Conservation (phyloP, 148 eudicot genomes). For the Heliamphora exappendiculata region DNA sequence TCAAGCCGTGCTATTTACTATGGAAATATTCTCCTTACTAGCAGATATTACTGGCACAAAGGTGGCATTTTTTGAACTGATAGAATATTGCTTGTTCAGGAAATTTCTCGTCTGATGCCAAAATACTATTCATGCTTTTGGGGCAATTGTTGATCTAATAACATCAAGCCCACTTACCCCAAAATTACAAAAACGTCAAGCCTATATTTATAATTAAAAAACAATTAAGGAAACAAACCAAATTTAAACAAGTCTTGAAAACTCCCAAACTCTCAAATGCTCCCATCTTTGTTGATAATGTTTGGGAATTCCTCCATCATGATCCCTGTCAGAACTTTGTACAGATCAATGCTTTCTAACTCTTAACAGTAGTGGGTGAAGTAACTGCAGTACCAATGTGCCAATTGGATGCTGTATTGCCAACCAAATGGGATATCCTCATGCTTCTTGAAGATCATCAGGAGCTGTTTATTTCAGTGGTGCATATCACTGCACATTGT, state of each 20-base stretch:
- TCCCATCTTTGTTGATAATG: no score
- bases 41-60: background rate
- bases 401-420: background rate
- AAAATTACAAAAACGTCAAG: no score
- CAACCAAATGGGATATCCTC: background rate
- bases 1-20: background rate
- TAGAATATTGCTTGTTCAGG: background rate
- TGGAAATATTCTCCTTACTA: background rate
- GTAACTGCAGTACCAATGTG: background rate
- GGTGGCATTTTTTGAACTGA: background rate
- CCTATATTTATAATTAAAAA: background rate
- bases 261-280: background rate
- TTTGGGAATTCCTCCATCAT: background rate
- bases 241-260: background rate
- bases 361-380: background rate
- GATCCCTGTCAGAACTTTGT: background rate
- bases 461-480: background rate
- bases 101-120: background rate
- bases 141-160: background rate
- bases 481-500: background rate
- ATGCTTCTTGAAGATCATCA: background rate
- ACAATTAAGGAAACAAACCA: background rate
- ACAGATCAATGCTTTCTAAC: constrained; percentile 35
- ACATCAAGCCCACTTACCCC: no score
- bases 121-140: background rate